phyloP scores from a whole-genome alignment of 2,329 filamentous ascomycete species.

The Orbilia ellipsospora region DNA sequence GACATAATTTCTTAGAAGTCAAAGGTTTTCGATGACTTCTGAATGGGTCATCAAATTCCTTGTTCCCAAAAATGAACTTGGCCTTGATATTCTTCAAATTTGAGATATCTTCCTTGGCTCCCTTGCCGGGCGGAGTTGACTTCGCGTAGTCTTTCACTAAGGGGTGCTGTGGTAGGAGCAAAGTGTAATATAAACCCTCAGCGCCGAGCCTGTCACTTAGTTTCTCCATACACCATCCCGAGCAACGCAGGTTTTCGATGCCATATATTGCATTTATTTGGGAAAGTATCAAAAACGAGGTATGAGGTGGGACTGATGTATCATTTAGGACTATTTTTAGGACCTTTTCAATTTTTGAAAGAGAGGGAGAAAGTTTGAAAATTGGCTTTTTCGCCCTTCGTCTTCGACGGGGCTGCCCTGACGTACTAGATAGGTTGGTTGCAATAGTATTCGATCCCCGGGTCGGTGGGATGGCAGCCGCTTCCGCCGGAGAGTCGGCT shows the following conservation, averaged over 20 bases:
- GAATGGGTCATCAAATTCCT: neutral
- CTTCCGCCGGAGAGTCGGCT: too few species aligned
- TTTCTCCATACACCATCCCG: neutral
- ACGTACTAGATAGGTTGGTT: too few species aligned
- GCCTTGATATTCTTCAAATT: too few species aligned
- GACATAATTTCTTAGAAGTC: too few species aligned
- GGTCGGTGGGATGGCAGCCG: too few species aligned
- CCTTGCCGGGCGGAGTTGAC: neutral
- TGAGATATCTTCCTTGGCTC: too few species aligned
- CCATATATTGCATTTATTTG: conserved; percentile 36
- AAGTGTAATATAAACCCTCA: neutral
- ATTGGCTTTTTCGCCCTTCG: neutral
- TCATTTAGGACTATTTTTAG: conserved; percentile 6
- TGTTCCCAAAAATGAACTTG: neutral
- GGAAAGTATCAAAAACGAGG: conserved; percentile 19
- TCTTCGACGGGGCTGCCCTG: too few species aligned
- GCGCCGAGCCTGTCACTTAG: neutral
- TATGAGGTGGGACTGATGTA: neutral
- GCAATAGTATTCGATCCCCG: too few species aligned
- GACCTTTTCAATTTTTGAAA: conserved; percentile 3
- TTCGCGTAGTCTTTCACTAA: neutral
- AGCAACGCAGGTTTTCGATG: conserved; percentile 7
- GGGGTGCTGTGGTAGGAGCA: neutral
- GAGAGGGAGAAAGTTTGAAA: neutral
- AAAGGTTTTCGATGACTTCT: neutral